A percentile compares a stretch with the other conserved stretches of the same genome.
These are phyloP conservation scores for Fraxinus albicans DNA, from an alignment of 305 asterid genomes.

Conservation along the genomic window DNA sequence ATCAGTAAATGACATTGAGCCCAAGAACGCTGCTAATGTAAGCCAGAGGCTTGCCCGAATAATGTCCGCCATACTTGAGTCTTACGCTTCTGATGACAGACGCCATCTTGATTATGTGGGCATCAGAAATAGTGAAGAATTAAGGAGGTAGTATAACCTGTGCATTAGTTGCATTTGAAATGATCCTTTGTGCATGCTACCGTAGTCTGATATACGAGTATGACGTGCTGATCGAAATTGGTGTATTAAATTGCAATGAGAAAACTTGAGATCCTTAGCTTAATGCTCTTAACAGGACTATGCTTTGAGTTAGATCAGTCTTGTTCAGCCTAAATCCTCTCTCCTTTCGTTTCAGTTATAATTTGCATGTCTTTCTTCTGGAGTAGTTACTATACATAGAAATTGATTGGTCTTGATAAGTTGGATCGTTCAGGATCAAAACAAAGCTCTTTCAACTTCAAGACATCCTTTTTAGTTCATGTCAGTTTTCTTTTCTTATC, in stretches of 20 bases:
- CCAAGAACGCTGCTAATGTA: conserved; percentile 50
- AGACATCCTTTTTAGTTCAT: neutral
- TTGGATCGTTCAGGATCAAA: neutral
- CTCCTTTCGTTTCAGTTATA: neutral
- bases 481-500: neutral
- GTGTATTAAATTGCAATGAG: neutral
- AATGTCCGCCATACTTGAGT: conserved; percentile 84
- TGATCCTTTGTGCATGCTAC: neutral
- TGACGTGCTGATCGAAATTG: neutral
- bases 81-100: conserved; percentile 72
- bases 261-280: neutral
- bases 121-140: conserved; percentile 93
- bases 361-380: neutral
- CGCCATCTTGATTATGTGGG: conserved; percentile 60
- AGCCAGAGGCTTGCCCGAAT: conserved; percentile 59
- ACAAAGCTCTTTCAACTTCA: neutral
- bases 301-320: neutral
- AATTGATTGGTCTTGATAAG: neutral
- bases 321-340: neutral
- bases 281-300: neutral
- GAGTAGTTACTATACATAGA: neutral
- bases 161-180: neutral
- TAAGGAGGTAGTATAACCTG: conserved; percentile 55
- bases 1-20: conserved; percentile 60
- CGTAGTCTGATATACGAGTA: neutral